These are phyloP conservation scores for Botrytis sinoallii DNA, from an alignment of 2,329 filamentous ascomycete species.

Conservation along the genomic window DNA sequence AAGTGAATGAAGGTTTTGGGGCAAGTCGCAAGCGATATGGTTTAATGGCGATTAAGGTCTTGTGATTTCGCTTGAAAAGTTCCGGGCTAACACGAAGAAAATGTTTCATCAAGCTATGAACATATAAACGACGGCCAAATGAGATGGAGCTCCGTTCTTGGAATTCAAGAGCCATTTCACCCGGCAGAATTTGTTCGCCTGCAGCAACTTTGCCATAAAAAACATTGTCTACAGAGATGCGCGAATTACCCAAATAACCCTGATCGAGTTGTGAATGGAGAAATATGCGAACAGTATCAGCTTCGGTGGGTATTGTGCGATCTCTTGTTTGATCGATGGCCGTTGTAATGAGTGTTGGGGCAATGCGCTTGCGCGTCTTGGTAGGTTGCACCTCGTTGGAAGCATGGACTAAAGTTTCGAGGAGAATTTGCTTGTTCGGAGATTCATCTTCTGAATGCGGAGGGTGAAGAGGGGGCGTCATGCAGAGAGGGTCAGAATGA, in stretches of 20 bases:
- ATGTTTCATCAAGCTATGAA: conserved; percentile 43
- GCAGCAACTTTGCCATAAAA: conserved; percentile 40
- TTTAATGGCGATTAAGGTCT: conserved; percentile 28
- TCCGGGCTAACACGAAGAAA: conserved; percentile 38
- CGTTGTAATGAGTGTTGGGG: conserved; percentile 33
- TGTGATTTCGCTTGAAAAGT: conserved; percentile 24
- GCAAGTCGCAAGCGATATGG: conserved; percentile 35
- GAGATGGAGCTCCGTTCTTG: conserved; percentile 37
- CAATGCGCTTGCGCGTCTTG: conserved; percentile 38
- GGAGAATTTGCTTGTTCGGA: not conserved
- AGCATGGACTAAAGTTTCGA: no score
- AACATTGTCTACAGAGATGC: conserved; percentile 41
- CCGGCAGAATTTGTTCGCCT: conserved; percentile 33
- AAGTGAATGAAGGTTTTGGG: conserved; percentile 37
- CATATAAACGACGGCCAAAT: conserved; percentile 45
- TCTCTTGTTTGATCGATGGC: conserved; percentile 27
- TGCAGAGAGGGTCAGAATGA: not conserved
- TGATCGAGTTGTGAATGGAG: conserved; percentile 19
- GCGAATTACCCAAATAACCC: conserved; percentile 41
- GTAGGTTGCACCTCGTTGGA: conserved; percentile 1
- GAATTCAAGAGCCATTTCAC: conserved; percentile 34
- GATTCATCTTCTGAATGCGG: not conserved
- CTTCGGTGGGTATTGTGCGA: conserved; percentile 30
- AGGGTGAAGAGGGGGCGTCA: not conserved
- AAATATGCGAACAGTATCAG: conserved; percentile 22